phyloP scores from a whole-genome alignment of 768 basidiomycete genomes.

The Amanita pseudoporphyria region DNA sequence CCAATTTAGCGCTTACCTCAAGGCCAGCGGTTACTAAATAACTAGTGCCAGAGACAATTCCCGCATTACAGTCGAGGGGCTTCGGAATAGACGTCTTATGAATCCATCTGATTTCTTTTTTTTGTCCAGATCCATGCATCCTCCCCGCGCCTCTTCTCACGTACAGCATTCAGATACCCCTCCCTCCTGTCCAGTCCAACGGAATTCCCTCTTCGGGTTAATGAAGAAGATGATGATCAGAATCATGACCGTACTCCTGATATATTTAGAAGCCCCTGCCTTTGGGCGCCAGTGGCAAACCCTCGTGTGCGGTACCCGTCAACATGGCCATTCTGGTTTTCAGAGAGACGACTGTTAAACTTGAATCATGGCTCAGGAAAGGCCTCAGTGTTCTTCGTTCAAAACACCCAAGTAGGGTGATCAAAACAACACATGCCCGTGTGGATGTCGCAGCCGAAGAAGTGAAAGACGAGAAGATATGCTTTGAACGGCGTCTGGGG shows the following conservation, averaged over 20 bases:
- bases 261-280: background rate
- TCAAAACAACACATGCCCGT: background rate
- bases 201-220: no score
- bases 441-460: background rate
- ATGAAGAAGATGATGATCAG: no score
- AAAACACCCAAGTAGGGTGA: background rate
- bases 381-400: background rate
- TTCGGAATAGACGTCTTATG: no score
- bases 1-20: no score
- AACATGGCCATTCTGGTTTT: background rate
- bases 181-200: no score
- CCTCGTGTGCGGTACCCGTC: background rate
- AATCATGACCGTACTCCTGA: no score
- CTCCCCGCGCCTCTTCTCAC: background rate
- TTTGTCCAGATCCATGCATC: no score
- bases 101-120: no score
- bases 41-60: no score
- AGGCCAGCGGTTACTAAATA: no score
- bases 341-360: background rate
- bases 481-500: conserved; percentile 48
- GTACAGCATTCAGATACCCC: no score
- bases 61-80: no score
- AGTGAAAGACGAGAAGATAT: background rate
- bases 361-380: conserved; percentile 4
- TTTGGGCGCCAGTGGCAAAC: background rate